Evolutionary conservation across 1,284 basidiomycete genomes (phyloP).

Genomic region (Xerocomus minutiporus): DNA sequence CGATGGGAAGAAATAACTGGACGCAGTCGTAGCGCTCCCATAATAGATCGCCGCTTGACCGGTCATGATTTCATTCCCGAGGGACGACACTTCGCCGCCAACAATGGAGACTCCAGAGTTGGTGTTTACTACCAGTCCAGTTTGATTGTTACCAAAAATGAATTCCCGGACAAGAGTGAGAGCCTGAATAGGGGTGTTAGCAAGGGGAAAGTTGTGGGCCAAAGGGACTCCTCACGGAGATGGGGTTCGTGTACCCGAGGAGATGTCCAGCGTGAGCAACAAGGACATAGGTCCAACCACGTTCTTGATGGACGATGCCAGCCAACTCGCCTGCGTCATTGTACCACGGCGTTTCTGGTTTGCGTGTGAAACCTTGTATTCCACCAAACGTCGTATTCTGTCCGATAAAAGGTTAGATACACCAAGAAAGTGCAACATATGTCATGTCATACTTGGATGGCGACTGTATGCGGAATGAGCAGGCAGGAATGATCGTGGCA

Average conservation of each 20-base stretch:
- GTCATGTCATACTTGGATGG: conserved; percentile 48
- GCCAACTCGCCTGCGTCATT: conserved; percentile 54
- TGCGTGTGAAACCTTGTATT: conserved; percentile 64
- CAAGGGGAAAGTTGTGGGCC: background rate
- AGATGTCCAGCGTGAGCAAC: conserved; percentile 57
- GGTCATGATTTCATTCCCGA: conserved; percentile 44
- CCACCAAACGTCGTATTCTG: conserved; percentile 74
- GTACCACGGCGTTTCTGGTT: conserved; percentile 60
- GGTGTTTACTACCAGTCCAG: conserved; percentile 43
- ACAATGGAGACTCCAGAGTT: conserved; percentile 36
- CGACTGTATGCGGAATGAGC: conserved; percentile 38
- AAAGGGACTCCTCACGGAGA: conserved; percentile 39
- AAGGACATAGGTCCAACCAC: conserved; percentile 62
- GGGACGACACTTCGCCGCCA: conserved; percentile 47
- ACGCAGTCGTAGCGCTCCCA: conserved; percentile 43
- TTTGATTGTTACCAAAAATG: conserved; percentile 50
- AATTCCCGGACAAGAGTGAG: conserved; percentile 54
- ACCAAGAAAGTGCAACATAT: background rate
- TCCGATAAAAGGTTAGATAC: background rate
- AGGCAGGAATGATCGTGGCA: background rate
- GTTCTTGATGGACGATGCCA: conserved; percentile 69
- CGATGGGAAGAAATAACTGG: conserved; percentile 47
- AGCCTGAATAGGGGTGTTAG: conserved; percentile 35
- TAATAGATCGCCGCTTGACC: conserved; percentile 51
- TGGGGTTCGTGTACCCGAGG: conserved; percentile 46